phyloP scores from a whole-genome alignment of 2,329 filamentous ascomycete species.

The Aspergillus felis region DNA sequence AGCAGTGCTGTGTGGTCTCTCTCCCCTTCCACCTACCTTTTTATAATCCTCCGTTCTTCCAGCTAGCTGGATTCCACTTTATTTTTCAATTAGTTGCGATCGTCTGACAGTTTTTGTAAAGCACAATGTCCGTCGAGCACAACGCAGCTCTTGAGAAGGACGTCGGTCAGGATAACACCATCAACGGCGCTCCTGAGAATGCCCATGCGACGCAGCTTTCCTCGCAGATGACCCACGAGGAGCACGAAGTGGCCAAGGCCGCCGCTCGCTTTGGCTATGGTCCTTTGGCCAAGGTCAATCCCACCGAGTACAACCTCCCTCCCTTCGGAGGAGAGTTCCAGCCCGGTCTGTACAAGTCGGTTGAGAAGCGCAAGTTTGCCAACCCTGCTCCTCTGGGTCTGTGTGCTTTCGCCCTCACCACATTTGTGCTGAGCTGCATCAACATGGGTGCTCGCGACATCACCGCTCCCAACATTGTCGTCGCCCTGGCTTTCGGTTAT shows the following conservation, averaged over 20 bases:
- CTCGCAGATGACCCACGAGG: constrained; percentile 21
- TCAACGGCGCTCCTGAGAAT: constrained; percentile 7
- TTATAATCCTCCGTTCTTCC: constrained; percentile 8
- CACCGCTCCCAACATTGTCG: constrained; percentile 60
- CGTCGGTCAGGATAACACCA: constrained; percentile 10
- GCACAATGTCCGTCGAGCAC: constrained; percentile 25
- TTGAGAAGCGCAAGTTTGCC: constrained; percentile 65
- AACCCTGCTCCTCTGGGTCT: constrained; percentile 77
- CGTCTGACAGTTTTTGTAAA: constrained; percentile 1
- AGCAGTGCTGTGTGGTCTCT: constrained; percentile 28
- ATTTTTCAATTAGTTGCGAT: not conserved
- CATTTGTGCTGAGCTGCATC: constrained; percentile 71
- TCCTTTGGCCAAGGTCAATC: constrained; percentile 49
- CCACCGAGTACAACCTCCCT: constrained; percentile 46
- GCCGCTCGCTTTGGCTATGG: constrained; percentile 49
- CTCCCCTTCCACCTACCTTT: constrained; percentile 8
- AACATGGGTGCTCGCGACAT: constrained; percentile 65
- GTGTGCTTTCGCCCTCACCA: constrained; percentile 75
- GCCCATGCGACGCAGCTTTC: constrained; percentile 3
- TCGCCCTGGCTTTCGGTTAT: constrained; percentile 68
- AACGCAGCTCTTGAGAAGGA: constrained; percentile 31
- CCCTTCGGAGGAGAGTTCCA: constrained; percentile 72
- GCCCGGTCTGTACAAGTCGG: constrained; percentile 63
- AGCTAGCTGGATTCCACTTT: constrained; percentile 24
- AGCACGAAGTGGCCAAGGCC: constrained; percentile 41